Conservation (phyloP, 2,329 filamentous ascomycete genomes). For the Neoarthrinium moseri region DNA sequence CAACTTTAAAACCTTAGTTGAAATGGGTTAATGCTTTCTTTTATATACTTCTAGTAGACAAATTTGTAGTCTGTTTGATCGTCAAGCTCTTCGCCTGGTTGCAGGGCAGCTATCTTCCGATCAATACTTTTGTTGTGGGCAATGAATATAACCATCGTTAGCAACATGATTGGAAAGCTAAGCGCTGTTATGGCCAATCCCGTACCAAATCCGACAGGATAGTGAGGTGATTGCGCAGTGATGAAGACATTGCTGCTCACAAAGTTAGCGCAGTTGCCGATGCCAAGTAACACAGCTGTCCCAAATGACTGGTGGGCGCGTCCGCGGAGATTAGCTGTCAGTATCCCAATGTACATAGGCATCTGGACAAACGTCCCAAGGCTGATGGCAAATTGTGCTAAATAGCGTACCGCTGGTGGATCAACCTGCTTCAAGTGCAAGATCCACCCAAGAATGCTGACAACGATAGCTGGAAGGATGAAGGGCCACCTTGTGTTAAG, state of each 20-base stretch:
- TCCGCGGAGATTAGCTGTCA: conserved; percentile 7
- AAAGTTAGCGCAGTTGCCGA: conserved; percentile 8
- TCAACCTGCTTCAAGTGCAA: conserved; percentile 4
- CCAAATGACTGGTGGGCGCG: conserved; percentile 4
- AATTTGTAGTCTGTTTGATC: conserved; percentile 6
- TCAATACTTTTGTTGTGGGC: conserved; percentile 5
- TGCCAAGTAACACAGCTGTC: conserved; percentile 3
- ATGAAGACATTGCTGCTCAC: conserved; percentile 9
- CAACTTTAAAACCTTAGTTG: no score
- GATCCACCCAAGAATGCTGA: conserved; percentile 7
- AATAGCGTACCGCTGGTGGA: conserved; percentile 4
- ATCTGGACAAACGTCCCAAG: conserved; percentile 6
- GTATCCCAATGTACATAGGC: conserved; percentile 7
- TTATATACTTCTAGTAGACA: conserved; percentile 6
- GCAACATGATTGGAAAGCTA: conserved; percentile 2
- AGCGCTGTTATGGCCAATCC: conserved; percentile 3
- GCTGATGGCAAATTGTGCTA: conserved; percentile 5
- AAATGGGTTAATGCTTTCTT: no score
- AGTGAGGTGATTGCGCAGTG: conserved; percentile 3
- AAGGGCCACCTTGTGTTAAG: conserved; percentile 7
- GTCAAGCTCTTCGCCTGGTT: conserved; percentile 3
- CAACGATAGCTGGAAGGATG: conserved; percentile 6
- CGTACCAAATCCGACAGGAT: conserved; percentile 5
- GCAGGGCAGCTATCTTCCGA: not conserved
- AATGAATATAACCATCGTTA: conserved; percentile 4